A percentile compares a stretch with the other conserved stretches of the same genome.
These are phyloP conservation scores for Botrytis tulipae DNA, from an alignment of 2,329 filamentous ascomycete genomes.

Conservation along the genomic window DNA sequence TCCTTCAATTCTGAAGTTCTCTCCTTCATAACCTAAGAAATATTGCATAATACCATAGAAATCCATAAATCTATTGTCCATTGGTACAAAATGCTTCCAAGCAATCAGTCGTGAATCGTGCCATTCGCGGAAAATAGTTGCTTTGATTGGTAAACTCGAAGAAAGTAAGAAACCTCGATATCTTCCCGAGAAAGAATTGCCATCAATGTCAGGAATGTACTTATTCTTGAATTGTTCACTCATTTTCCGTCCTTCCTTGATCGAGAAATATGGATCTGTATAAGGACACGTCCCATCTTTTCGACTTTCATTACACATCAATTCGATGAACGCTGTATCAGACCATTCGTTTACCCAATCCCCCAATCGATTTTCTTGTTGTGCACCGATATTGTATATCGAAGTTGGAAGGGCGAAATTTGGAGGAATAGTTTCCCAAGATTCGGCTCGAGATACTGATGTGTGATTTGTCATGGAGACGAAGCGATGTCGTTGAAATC, in stretches of 20 bases:
- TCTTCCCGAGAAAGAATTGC: constrained; percentile 68
- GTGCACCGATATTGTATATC: constrained; percentile 46
- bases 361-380: constrained; percentile 45
- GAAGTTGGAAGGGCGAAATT: constrained; percentile 55
- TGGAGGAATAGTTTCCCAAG: constrained; percentile 40
- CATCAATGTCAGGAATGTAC: constrained; percentile 75
- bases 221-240: constrained; percentile 59
- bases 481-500: constrained; percentile 57
- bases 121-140: constrained; percentile 78
- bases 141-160: constrained; percentile 71
- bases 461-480: constrained; percentile 53
- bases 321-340: constrained; percentile 42
- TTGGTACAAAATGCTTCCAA: constrained; percentile 81
- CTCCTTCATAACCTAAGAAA: constrained; percentile 62
- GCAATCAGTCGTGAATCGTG: constrained; percentile 71
- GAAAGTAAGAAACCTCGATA: constrained; percentile 69
- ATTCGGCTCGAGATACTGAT: constrained; percentile 37
- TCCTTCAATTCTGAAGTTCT: constrained; percentile 32
- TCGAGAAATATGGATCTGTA: constrained; percentile 43
- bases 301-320: constrained; percentile 46
- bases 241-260: constrained; percentile 51
- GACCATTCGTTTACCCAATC: constrained; percentile 37
- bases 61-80: constrained; percentile 73
- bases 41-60: constrained; percentile 74
- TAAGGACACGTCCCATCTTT: constrained; percentile 48